Conservation (phyloP, 306 rosid genomes). For the Begonia masoniana region DNA sequence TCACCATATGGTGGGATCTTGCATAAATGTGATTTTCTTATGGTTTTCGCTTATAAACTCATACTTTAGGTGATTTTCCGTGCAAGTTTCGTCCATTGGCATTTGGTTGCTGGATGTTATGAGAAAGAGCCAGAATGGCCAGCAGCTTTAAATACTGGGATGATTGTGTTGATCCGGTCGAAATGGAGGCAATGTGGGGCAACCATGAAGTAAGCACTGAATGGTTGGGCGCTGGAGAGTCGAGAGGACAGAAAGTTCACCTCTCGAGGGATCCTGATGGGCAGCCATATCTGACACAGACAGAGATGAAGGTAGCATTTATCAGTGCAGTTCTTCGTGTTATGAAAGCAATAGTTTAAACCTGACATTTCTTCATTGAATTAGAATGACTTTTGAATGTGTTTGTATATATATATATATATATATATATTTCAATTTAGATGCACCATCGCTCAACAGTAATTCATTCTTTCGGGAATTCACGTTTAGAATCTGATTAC, state of each 20-base stretch:
- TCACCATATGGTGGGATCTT: too few species aligned
- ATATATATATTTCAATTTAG: not conserved
- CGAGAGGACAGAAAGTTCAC: constrained; percentile 50
- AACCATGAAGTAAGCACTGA: constrained; percentile 49
- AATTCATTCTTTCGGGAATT: too few species aligned
- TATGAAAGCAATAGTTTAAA: too few species aligned
- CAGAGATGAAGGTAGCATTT: constrained; percentile 65
- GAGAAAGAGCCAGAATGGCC: constrained; percentile 32
- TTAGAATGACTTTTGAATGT: not conserved
- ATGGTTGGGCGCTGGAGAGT: constrained; percentile 83
- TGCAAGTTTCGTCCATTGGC: not conserved
- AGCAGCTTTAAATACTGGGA: constrained; percentile 54
- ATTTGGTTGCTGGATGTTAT: constrained; percentile 12
- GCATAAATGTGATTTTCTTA: too few species aligned
- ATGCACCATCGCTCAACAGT: too few species aligned
- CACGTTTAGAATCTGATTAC: too few species aligned
- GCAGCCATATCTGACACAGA: constrained; percentile 72
- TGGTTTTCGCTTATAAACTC: too few species aligned
- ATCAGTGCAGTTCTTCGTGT: not conserved
- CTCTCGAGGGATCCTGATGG: constrained; percentile 94
- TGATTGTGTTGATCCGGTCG: constrained; percentile 52
- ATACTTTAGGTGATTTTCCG: too few species aligned
- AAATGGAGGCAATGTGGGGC: constrained; percentile 77
- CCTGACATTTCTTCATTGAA: too few species aligned
- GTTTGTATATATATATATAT: not conserved